phyloP scores from a whole-genome alignment of 768 basidiomycete genomes.

The Amanita inopinata region DNA sequence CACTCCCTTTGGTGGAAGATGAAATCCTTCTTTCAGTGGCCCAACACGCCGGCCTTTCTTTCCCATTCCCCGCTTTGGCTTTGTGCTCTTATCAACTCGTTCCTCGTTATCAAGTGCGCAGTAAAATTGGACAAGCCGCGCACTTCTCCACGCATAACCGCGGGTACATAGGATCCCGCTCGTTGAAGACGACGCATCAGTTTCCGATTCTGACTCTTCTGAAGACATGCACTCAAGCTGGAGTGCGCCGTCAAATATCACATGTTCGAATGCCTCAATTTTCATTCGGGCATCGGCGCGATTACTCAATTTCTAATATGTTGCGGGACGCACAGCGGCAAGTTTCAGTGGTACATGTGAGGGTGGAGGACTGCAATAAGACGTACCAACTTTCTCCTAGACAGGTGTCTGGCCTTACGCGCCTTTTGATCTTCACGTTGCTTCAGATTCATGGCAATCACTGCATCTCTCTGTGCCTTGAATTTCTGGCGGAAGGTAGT shows the following conservation, averaged over 20 bases:
- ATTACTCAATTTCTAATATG: slow-evolving; percentile 52
- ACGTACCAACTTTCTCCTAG: slow-evolving; percentile 56
- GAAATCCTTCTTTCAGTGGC: slow-evolving; percentile 42
- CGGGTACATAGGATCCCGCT: slow-evolving; percentile 40
- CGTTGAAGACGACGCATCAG: slow-evolving; percentile 17
- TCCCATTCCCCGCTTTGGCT: slow-evolving; percentile 49
- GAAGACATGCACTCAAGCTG: slow-evolving; percentile 74
- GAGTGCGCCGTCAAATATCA: slow-evolving; percentile 60
- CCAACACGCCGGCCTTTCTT: slow-evolving; percentile 47
- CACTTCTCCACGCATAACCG: slow-evolving; percentile 61
- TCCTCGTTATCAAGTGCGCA: slow-evolving; percentile 51
- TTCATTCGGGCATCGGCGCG: slow-evolving; percentile 53
- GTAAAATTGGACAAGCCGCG: slow-evolving; percentile 51
- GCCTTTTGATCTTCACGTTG: slow-evolving; percentile 54
- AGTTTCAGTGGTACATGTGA: slow-evolving; percentile 10
- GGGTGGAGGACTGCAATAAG: slow-evolving; percentile 5
- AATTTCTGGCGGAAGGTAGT: slow-evolving; percentile 62
- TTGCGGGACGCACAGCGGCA: slow-evolving; percentile 1
- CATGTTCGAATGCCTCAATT: slow-evolving; percentile 44
- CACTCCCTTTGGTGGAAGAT: slow-evolving; percentile 54
- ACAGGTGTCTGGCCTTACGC: slow-evolving; percentile 46
- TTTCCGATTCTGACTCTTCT: slow-evolving; percentile 61
- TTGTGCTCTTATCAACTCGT: slow-evolving; percentile 28
- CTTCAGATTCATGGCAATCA: slow-evolving; percentile 32
- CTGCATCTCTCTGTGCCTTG: slow-evolving; percentile 44